Percentiles rank a stretch among this genome's conserved stretches.
phyloP scores from a whole-genome alignment of 768 basidiomycete species.

The Tricholoma terreum region DNA sequence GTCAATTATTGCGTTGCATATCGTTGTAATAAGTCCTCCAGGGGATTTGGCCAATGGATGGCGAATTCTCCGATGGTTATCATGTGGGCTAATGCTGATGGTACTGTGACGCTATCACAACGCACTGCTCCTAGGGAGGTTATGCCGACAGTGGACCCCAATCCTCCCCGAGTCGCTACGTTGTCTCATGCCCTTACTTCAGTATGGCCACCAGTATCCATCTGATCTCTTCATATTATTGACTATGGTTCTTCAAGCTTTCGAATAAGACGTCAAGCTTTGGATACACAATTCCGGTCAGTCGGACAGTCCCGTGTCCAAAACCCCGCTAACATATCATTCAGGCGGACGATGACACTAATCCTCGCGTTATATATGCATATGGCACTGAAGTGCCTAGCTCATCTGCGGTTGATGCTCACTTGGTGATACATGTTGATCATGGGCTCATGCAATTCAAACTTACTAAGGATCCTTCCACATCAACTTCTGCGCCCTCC shows the following conservation, averaged over 20 bases:
- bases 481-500: constrained; percentile 20
- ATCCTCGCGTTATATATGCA: constrained; percentile 56
- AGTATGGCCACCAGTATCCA: constrained; percentile 24
- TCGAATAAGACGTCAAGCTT: constrained; percentile 43
- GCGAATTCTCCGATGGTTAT: constrained; percentile 64
- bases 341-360: constrained; percentile 37
- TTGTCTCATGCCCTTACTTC: constrained; percentile 33
- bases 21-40: constrained; percentile 21
- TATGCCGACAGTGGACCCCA: constrained; percentile 54
- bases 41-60: constrained; percentile 61
- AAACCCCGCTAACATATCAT: constrained; percentile 17
- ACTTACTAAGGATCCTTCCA: constrained; percentile 39
- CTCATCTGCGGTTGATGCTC: constrained; percentile 42
- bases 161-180: constrained; percentile 51
- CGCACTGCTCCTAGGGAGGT: constrained; percentile 48
- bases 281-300: constrained; percentile 44
- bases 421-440: constrained; percentile 45
- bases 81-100: constrained; percentile 66
- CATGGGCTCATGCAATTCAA: constrained; percentile 42
- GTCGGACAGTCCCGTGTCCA: neutral
- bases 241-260: constrained; percentile 26
- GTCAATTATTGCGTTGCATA: neutral
- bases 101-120: constrained; percentile 63
- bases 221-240: neutral
- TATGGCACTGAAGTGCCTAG: constrained; percentile 48